Conservation (phyloP, 306 rosid genomes). For the cucumber (Cucumis sativus) region DNA sequence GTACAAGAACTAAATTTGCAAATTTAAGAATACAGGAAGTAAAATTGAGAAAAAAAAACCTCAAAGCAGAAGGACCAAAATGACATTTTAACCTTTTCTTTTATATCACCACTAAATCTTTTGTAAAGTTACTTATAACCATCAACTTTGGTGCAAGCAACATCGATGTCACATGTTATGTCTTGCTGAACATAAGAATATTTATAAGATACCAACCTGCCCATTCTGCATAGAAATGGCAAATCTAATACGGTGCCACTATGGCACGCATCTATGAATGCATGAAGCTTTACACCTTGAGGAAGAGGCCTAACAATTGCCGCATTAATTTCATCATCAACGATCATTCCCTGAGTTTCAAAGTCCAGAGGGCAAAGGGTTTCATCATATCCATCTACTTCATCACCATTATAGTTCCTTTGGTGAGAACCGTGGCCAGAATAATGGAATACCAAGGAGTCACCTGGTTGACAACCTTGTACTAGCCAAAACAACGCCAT, state of each 20-base stretch:
- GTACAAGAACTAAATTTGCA: too few relatives aligned
- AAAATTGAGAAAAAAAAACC: too few relatives aligned
- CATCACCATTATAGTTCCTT: slow-evolving; percentile 79
- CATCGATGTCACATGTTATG: neutral
- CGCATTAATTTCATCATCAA: slow-evolving; percentile 86
- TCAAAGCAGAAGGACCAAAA: too few relatives aligned
- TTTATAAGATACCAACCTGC: slow-evolving; percentile 40
- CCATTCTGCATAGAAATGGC: slow-evolving; percentile 94
- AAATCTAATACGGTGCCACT: slow-evolving; percentile 95
- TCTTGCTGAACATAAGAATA: neutral
- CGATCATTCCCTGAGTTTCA: slow-evolving; percentile 98
- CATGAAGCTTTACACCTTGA: slow-evolving; percentile 83
- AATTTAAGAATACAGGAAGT: too few relatives aligned
- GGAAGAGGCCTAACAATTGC: slow-evolving; percentile 73
- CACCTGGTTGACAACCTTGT: slow-evolving; percentile 93
- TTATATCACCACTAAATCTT: too few relatives aligned
- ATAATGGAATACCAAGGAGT: slow-evolving; percentile 87
- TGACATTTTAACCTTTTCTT: too few relatives aligned
- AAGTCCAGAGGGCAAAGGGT: slow-evolving; percentile 93
- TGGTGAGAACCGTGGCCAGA: slow-evolving; percentile 99
- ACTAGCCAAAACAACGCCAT: slow-evolving; percentile 98
- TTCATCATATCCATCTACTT: slow-evolving; percentile 92
- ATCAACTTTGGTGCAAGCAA: neutral
- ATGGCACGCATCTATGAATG: slow-evolving; percentile 89
- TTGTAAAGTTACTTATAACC: too few relatives aligned